These are phyloP conservation scores for Leishmania tropica DNA, from an alignment of 208 protist species.

Conservation along the genomic window DNA sequence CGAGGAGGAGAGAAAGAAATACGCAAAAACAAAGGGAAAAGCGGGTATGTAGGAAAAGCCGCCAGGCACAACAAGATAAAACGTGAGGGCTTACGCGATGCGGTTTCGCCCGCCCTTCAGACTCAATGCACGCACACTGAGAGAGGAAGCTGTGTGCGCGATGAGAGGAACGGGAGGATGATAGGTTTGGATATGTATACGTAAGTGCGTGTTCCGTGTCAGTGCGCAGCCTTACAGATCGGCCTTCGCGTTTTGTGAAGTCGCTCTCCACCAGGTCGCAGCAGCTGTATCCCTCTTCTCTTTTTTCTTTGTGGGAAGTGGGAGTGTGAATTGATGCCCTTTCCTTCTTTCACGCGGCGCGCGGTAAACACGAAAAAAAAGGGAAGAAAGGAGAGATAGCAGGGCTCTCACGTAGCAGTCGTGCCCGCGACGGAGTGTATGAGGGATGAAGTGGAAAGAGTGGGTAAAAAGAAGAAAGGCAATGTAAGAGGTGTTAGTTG, in stretches of 20 bases:
- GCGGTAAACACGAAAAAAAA: slow-evolving; percentile 3
- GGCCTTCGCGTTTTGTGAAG: not conserved
- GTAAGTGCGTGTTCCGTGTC: not conserved
- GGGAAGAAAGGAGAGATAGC: slow-evolving; percentile 24
- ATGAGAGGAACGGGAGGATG: not conserved
- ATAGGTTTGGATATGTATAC: not conserved
- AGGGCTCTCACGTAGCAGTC: not conserved
- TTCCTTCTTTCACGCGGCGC: not conserved
- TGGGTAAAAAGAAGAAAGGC: not conserved
- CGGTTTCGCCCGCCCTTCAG: not conserved
- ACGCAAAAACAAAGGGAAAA: not conserved
- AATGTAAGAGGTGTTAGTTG: not conserved
- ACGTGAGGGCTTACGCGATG: not conserved
- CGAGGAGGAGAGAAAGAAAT: not conserved
- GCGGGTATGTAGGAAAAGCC: not conserved
- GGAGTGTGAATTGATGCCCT: not conserved
- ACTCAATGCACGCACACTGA: not conserved
- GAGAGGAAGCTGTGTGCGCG: not conserved
- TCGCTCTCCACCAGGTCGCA: not conserved
- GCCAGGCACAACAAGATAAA: not conserved
- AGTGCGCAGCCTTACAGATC: not conserved
- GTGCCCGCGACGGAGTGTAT: slow-evolving; percentile 7
- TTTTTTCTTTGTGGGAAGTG: not conserved
- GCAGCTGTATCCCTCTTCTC: not conserved
- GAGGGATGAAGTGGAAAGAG: not conserved